phyloP scores from a whole-genome alignment of 176 grass and related monocot species.

The Triticum turgidum region DNA sequence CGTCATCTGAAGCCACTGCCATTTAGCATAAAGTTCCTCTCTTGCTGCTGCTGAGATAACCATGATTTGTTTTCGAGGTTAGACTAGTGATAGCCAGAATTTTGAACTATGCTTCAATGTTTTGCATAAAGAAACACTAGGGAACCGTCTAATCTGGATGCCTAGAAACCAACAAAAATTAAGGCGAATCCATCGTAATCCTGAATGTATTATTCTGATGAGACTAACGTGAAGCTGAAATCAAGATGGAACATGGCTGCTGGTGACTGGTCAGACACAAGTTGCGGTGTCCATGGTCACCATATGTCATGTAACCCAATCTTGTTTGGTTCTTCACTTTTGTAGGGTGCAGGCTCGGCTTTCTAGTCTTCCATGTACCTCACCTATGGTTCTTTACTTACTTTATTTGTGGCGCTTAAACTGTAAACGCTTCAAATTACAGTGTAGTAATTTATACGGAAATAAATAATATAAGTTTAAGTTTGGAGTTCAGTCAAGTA shows the following conservation, averaged over 20 bases:
- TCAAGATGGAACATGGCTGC: slow-evolving; percentile 21
- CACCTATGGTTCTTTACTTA: not conserved
- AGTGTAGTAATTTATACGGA: not conserved
- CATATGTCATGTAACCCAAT: slow-evolving; percentile 26
- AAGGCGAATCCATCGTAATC: slow-evolving; percentile 31
- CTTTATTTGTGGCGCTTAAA: not conserved
- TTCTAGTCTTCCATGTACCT: slow-evolving; percentile 20
- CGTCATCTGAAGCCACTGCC: not conserved
- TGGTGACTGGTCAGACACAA: slow-evolving; percentile 28
- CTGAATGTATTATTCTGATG: slow-evolving; percentile 25
- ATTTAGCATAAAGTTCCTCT: not conserved
- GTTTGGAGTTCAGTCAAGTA: not conserved
- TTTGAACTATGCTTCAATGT: not conserved
- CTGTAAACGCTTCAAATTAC: not conserved
- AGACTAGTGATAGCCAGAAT: not conserved
- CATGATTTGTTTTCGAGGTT: not conserved
- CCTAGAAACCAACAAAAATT: slow-evolving; percentile 22
- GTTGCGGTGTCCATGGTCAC: not conserved
- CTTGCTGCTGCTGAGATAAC: not conserved
- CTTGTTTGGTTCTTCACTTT: slow-evolving; percentile 31
- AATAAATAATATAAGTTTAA: not conserved
- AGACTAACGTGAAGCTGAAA: slow-evolving; percentile 6
- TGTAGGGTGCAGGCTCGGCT: slow-evolving; percentile 3
- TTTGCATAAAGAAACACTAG: not conserved
- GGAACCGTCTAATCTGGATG: not conserved